Conservation (phyloP, 768 basidiomycete species). For the Coprinopsis marcescibilis region DNA sequence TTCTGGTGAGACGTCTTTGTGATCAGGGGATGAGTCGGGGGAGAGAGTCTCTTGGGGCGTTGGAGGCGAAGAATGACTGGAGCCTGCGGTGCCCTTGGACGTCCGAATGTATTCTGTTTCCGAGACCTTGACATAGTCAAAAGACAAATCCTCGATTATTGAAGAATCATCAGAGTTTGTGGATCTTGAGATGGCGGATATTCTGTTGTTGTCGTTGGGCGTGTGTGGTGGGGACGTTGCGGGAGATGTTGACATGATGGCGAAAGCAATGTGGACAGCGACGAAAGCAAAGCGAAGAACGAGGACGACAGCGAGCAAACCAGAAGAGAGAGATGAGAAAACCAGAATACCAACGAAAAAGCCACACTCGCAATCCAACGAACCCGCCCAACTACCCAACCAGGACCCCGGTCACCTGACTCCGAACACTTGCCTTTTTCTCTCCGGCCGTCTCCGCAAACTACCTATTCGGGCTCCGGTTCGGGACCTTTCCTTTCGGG, state of each 20-base stretch:
- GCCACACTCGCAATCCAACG: slow-evolving; percentile 17
- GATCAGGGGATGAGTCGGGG: slow-evolving; percentile 31
- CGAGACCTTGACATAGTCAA: slow-evolving; percentile 55
- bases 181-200: slow-evolving; percentile 20
- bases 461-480: slow-evolving; percentile 14
- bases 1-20: slow-evolving; percentile 29
- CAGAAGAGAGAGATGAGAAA: slow-evolving; percentile 20
- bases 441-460: not conserved
- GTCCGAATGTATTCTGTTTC: slow-evolving; percentile 52
- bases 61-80: slow-evolving; percentile 37
- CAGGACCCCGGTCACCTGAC: slow-evolving; percentile 22
- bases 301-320: slow-evolving; percentile 10
- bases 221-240: slow-evolving; percentile 37
- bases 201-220: slow-evolving; percentile 26
- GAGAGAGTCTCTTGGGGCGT: slow-evolving; percentile 37
- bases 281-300: slow-evolving; percentile 17
- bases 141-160: slow-evolving; percentile 58
- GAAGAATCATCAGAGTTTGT: slow-evolving; percentile 52
- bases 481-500: slow-evolving; percentile 17
- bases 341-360: slow-evolving; percentile 18
- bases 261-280: slow-evolving; percentile 12
- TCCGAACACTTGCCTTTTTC: slow-evolving; percentile 6
- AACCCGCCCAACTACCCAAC: slow-evolving; percentile 27
- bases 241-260: slow-evolving; percentile 23
- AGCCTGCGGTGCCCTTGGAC: slow-evolving; percentile 47